Evolutionary conservation across 257 asterid species (phyloP).

Genomic region (Fraxinus excelsior): DNA sequence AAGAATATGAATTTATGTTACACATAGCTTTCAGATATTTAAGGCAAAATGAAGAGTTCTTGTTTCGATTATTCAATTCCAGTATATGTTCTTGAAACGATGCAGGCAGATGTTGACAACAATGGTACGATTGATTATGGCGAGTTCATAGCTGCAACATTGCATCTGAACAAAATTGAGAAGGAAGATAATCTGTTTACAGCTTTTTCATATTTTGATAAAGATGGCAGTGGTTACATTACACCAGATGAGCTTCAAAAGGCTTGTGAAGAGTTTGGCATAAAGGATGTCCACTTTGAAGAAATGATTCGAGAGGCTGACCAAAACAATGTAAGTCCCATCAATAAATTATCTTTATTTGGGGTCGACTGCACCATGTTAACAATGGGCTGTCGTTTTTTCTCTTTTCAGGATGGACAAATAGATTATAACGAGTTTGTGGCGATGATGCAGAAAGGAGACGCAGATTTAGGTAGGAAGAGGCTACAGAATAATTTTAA

Average conservation of each 20-base stretch:
- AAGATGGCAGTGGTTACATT: conserved; percentile 36
- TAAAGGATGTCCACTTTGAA: conserved; percentile 28
- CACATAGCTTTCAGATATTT: too few species aligned
- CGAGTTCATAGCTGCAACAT: conserved; percentile 54
- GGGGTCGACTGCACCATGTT: neutral
- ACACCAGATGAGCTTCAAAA: conserved; percentile 38
- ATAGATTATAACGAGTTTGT: conserved; percentile 58
- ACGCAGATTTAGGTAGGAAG: conserved; percentile 42
- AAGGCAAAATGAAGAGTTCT: neutral
- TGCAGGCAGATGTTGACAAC: conserved; percentile 50
- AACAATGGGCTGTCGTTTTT: neutral
- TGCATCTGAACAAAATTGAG: conserved; percentile 38
- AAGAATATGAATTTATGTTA: neutral
- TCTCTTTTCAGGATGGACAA: conserved; percentile 43
- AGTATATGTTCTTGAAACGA: neutral
- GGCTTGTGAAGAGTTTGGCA: conserved; percentile 37
- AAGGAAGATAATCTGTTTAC: conserved; percentile 32
- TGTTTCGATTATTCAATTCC: neutral
- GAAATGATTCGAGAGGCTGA: conserved; percentile 34
- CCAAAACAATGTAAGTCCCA: conserved; percentile 30
- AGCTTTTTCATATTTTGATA: conserved; percentile 37
- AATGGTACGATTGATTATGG: conserved; percentile 51
- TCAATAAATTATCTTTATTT: too few species aligned
- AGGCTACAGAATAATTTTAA: conserved; percentile 36
- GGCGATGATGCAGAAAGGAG: conserved; percentile 56